Conservation (phyloP, 164 flowering plant species). For the Kalanchoe fedtschenkoi region DNA sequence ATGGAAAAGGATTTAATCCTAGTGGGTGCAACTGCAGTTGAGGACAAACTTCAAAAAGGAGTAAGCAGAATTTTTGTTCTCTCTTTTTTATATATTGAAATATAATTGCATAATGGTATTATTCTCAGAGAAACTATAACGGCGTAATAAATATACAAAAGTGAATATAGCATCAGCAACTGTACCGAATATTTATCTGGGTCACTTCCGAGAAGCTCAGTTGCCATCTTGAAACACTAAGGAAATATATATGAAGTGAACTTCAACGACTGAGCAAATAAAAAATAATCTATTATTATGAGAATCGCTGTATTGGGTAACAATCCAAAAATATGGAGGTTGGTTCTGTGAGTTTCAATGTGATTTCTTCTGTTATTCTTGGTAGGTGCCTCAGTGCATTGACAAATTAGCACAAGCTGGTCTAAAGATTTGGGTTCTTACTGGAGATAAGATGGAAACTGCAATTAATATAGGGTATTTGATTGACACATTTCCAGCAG, state of each 20-base stretch:
- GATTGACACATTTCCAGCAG: neutral
- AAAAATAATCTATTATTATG: neutral
- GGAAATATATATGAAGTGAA: too few relatives aligned
- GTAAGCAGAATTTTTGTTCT: slow-evolving; percentile 14
- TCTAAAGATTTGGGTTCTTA: slow-evolving; percentile 52
- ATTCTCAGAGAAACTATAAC: neutral
- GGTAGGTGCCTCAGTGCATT: slow-evolving; percentile 60
- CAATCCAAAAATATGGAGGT: neutral
- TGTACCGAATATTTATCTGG: neutral
- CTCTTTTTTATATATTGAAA: neutral
- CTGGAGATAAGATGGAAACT: slow-evolving; percentile 65
- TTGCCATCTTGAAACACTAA: neutral
- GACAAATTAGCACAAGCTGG: slow-evolving; percentile 69
- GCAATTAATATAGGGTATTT: slow-evolving; percentile 56
- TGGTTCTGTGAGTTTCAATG: neutral
- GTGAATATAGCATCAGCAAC: neutral
- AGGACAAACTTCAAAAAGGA: slow-evolving; percentile 60
- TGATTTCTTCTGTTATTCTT: neutral
- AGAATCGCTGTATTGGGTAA: neutral
- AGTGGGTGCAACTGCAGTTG: slow-evolving; percentile 52
- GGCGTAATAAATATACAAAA: neutral
- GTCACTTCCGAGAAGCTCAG: neutral
- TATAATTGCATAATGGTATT: neutral
- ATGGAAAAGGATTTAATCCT: slow-evolving; percentile 49
- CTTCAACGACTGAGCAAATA: neutral